Percentiles rank a stretch among this genome's conserved stretches.
phyloP scores from a whole-genome alignment of 2,329 filamentous ascomycete species.

The Elsinoe ampelina region DNA sequence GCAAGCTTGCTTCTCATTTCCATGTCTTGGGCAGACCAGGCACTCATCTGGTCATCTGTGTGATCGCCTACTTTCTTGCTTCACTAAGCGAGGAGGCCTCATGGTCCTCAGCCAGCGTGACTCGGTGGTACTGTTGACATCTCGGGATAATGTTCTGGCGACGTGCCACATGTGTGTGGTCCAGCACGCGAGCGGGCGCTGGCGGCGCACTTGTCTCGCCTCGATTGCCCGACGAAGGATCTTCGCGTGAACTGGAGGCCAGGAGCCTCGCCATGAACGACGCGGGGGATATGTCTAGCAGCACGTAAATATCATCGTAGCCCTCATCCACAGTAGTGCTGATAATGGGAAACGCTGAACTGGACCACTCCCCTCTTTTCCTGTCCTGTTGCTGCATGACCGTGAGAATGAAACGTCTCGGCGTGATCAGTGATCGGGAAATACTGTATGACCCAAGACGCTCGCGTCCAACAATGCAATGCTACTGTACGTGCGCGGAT shows the following conservation, averaged over 20 bases:
- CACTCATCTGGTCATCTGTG: not conserved
- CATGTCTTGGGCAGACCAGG: slow-evolving; percentile 3
- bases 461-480: not conserved
- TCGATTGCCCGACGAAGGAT: not conserved
- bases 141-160: slow-evolving; percentile 2
- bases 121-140: slow-evolving; percentile 1
- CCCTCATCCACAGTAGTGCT: not conserved
- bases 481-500: not conserved
- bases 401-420: not conserved
- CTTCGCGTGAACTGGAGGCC: not conserved
- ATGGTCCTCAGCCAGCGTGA: not conserved
- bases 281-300: not conserved
- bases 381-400: too few relatives aligned
- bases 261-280: not conserved
- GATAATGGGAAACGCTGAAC: too few relatives aligned
- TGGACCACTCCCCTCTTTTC: too few relatives aligned
- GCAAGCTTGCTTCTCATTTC: not conserved
- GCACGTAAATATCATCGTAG: not conserved
- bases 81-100: slow-evolving; percentile 5
- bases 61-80: slow-evolving; percentile 2
- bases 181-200: not conserved
- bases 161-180: not conserved
- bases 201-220: not conserved
- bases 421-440: slow-evolving; percentile 6
- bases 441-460: not conserved